Base-by-base conservation (phyloP, 2,329 filamentous ascomycete genomes). In the Boeremia exigua region DNA sequence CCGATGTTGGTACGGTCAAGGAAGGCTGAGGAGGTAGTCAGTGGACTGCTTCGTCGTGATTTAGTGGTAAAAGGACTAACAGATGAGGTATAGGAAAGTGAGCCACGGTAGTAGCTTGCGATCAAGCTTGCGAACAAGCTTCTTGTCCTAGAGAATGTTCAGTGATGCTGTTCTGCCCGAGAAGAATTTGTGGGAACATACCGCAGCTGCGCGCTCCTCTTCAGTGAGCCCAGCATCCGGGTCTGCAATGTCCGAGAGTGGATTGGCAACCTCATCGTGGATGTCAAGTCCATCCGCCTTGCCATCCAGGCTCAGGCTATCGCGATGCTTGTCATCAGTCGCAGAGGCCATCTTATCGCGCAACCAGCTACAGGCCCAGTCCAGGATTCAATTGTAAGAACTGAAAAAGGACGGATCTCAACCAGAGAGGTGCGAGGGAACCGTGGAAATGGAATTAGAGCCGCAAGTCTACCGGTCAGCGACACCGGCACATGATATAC, bases 1-100 rank as follows among this genome's bases (percentile, higher is more conserved):
- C 90, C 90, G 56, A 93, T 90, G 66, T 95, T 94, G 25, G 91
- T 92, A 12, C 88, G 67, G 54, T 80, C 77, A 15, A 92, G 81
- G 72, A 92, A 92, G 19, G 53, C 52, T 55, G 25, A 6, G 5
- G 6, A 3, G 6, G n/a, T 14, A 8, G 19, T 54, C n/a, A 54
- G 39, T 15, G 17, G 27, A 19, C 27, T 44, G 36, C 28, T 34
- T 2, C 8, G 7, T 4, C n/a, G 4, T 9, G 11, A 23, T 5
- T 3, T 8, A 4, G 9, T 4, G 12, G 5, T 28, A 3, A 3
- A 6, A 17, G 15, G 11, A 15, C 52, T 25, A 14, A 57, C 87
- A 88, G 48, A 91, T 81, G 1, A 93, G 81, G 66, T 92, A 92
- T 30, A 92, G 81, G 43, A 91, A 79, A 54, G 86, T 88, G 11